phyloP scores from a whole-genome alignment of 192 early-diverging fungal genomes.

The Chytriomyces sp. region DNA sequence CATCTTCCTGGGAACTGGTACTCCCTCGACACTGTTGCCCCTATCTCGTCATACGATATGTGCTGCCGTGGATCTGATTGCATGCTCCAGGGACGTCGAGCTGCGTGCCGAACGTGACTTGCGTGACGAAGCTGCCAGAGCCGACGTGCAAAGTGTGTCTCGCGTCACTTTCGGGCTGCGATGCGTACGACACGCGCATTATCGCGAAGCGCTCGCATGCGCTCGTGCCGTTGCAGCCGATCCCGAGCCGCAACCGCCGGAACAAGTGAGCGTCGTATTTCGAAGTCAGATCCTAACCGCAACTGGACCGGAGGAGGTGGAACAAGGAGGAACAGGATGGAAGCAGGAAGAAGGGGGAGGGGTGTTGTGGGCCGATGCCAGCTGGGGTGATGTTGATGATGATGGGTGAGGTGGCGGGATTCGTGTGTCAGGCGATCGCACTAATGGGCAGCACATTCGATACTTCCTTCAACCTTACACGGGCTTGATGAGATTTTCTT shows the following conservation, averaged over 20 bases:
- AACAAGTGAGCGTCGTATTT: slow-evolving; percentile 51
- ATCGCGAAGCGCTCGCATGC: background rate
- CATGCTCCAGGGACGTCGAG: slow-evolving; percentile 67
- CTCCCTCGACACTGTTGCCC: background rate
- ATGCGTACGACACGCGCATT: background rate
- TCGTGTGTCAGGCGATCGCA: slow-evolving; percentile 27
- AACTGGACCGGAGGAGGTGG: too few species aligned
- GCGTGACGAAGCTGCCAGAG: slow-evolving; percentile 57
- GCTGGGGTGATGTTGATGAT: too few species aligned
- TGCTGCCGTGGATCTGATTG: background rate
- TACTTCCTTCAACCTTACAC: background rate
- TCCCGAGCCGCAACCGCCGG: slow-evolving; percentile 72
- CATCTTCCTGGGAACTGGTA: slow-evolving; percentile 81
- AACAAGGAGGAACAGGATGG: too few species aligned
- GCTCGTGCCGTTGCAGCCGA: slow-evolving; percentile 4
- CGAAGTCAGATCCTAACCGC: background rate
- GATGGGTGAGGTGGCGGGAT: slow-evolving; percentile 70
- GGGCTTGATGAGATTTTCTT: background rate
- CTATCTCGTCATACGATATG: background rate
- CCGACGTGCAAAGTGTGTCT: slow-evolving; percentile 74
- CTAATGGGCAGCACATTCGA: background rate
- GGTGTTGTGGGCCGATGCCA: too few species aligned
- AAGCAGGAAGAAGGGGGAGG: too few species aligned
- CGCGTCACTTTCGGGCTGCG: slow-evolving; percentile 38
- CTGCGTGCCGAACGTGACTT: slow-evolving; percentile 63